Evolutionary conservation across 1,139 yeast genomes (phyloP).

Genomic region (Debaryomycetaceae sp.): DNA sequence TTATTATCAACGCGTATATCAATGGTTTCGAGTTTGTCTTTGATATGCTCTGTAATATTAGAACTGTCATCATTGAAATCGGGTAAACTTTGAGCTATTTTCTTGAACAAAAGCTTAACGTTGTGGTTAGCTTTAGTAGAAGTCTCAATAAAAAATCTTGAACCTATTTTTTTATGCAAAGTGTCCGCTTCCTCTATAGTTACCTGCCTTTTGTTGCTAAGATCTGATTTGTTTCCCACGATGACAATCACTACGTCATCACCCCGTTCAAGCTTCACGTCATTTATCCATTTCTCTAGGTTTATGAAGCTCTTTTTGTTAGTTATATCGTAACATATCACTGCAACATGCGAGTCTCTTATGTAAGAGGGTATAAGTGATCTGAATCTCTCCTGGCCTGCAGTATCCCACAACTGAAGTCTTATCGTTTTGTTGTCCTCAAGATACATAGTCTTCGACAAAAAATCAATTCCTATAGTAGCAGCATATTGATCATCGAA

Average conservation of each 20-base stretch:
- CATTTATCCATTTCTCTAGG: conserved; percentile 50
- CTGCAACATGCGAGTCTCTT: conserved; percentile 96
- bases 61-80: conserved; percentile 45
- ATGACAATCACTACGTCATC: conserved; percentile 52
- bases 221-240: conserved; percentile 58
- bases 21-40: conserved; percentile 40
- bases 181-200: conserved; percentile 77
- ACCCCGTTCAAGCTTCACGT: conserved; percentile 73
- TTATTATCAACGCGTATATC: conserved; percentile 25
- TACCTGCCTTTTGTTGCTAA: conserved; percentile 74
- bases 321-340: conserved; percentile 91
- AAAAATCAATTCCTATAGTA: conserved; percentile 93
- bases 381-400: conserved; percentile 62
- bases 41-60: conserved; percentile 23
- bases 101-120: conserved; percentile 83
- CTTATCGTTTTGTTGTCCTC: conserved; percentile 56
- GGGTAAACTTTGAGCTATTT: conserved; percentile 87
- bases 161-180: conserved; percentile 52
- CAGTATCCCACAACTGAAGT: conserved; percentile 57
- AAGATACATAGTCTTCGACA: conserved; percentile 70
- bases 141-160: conserved; percentile 83
- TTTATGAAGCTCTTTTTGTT: conserved; percentile 77
- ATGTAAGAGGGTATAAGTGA: conserved; percentile 79
- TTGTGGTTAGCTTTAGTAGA: conserved; percentile 94
- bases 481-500: conserved; percentile 95